Evolutionary conservation across 257 asterid genomes (phyloP).

Genomic region (Solanum lycopersicoides): DNA sequence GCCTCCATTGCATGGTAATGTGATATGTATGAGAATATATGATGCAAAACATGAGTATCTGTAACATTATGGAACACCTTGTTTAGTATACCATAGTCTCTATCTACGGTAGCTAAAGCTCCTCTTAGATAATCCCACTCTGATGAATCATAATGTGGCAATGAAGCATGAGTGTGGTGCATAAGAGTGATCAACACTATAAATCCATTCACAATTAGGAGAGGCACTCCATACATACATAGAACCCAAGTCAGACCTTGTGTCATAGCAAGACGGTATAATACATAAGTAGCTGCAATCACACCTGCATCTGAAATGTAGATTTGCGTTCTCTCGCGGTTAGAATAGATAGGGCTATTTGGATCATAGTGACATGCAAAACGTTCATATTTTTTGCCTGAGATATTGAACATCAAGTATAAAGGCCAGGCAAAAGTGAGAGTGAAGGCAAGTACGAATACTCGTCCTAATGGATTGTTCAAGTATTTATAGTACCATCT

Average conservation of each 20-base stretch:
- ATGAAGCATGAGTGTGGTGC: not conserved
- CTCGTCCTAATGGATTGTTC: not conserved
- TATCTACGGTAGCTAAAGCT: not conserved
- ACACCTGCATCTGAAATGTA: not conserved
- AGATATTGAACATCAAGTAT: not conserved
- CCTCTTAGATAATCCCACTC: not conserved
- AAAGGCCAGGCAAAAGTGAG: not conserved
- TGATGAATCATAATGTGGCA: not conserved
- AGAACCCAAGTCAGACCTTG: not conserved
- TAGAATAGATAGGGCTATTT: not conserved
- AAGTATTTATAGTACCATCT: not conserved
- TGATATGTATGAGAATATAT: not conserved
- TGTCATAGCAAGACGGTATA: not conserved
- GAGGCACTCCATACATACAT: not conserved
- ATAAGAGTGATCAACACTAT: not conserved
- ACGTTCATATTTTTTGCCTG: not conserved
- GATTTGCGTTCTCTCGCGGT: not conserved
- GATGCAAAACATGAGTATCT: not conserved
- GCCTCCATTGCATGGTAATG: not conserved
- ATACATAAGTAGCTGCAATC: not conserved
- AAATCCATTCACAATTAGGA: not conserved
- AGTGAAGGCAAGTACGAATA: not conserved
- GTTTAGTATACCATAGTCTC: not conserved
- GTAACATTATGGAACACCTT: not conserved
- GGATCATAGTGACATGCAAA: not conserved